Base-by-base conservation (phyloP, 192 early-diverging fungal species). In the Entomortierella chlamydospora region DNA sequence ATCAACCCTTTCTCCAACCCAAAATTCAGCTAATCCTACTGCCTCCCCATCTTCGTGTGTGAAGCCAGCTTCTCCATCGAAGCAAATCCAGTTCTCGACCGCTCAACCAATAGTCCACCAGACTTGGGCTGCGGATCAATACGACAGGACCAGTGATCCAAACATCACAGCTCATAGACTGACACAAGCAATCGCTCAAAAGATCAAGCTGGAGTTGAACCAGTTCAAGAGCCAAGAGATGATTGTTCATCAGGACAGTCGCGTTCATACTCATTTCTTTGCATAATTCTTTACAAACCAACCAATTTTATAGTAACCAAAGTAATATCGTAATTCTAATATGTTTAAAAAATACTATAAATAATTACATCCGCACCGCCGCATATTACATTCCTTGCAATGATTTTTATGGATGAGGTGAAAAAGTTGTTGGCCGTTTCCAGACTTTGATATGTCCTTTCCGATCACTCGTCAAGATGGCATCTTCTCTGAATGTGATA, bases 121-220 rank as follows among this genome's bases (percentile, higher is more conserved):
- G 64, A 94, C 93, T 2, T 93, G 88, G 83, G 83, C 90, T 34
- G 70, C 87, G 1, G 82, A 83, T n/a, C 94, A 96, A 58, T 99
- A 99, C 74, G 95, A 98, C 72, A 87, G 96, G 12, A 86, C 89
- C 52, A 94, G 93, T 42, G 93, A 95, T 78, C 86, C 88, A 0
- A 87, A 95, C 53, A 70, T 70, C 49, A 95, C 95, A 8, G 95
- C 94, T 69, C 88, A 89, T 61, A 90, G 92, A 56, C 80, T 99
- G 0, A 97, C 97, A 2, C 91, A 95, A 15, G 84, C 90, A 37
- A 84, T 97, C 57, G 95, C 96, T 55, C 91, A 94, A 62, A 81
- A 84, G 65, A 98, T 99, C 80, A 93, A 97, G 58, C 88, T 95
- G 74, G 97, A 99, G 78, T 83, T 99, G 65, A 99, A 99, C 85